Evolutionary conservation across 352 stramenopile genomes (phyloP).

Genomic region (Globisporangium yorkense): DNA sequence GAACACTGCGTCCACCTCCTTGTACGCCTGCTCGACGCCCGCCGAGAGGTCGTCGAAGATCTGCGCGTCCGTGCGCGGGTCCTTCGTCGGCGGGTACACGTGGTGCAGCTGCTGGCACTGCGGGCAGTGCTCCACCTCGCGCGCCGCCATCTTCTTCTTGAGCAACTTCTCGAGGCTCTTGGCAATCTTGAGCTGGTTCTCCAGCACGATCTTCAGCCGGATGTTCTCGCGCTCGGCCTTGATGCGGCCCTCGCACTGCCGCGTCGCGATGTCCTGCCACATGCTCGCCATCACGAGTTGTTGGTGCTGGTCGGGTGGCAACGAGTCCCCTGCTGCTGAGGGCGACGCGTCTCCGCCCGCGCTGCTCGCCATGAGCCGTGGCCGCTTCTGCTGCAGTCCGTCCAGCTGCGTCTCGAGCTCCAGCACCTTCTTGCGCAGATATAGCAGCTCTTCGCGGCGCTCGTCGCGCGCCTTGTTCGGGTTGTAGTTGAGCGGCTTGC

Average conservation of each 20-base stretch:
- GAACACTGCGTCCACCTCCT: conserved; percentile 30
- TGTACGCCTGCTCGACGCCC: conserved; percentile 31
- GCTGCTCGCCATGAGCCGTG: no score
- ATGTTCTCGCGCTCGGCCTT: conserved; percentile 55
- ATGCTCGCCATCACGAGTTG: no score
- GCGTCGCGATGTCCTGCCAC: no score
- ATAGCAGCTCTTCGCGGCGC: conserved; percentile 31
- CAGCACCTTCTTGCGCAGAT: conserved; percentile 27
- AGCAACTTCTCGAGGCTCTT: conserved; percentile 26
- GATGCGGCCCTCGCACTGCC: no score
- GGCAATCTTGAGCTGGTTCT: conserved; percentile 58
- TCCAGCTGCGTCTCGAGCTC: conserved; percentile 26
- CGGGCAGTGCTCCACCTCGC: not conserved
- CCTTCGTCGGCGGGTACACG: conserved; percentile 18
- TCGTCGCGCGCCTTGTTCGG: conserved; percentile 40
- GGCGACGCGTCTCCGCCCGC: no score
- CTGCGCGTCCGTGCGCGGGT: conserved; percentile 17
- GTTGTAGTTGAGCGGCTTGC: conserved; percentile 28
- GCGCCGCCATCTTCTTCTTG: no score
- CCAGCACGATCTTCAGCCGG: conserved; percentile 39
- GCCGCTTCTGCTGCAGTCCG: no score
- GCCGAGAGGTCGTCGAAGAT: conserved; percentile 28
- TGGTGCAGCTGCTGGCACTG: conserved; percentile 18
- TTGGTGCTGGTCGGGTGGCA: no score
- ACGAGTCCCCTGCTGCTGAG: no score